A percentile compares a stretch with the other conserved stretches of the same genome.
Conservation (phyloP, 495 filamentous ascomycete genomes). For the Chaetomium tenue region DNA sequence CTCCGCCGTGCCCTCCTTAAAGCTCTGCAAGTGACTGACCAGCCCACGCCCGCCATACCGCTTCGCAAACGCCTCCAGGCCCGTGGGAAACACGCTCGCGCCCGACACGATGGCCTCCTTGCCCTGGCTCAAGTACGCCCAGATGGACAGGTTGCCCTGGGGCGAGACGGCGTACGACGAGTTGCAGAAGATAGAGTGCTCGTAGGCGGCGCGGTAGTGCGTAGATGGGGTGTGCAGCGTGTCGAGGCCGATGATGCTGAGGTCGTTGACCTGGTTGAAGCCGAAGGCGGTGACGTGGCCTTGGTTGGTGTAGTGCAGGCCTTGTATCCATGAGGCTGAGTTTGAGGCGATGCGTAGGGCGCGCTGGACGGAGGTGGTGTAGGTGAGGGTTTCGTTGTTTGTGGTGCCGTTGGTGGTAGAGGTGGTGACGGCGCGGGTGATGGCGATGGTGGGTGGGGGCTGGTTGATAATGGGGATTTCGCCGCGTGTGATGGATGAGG, state of each 20-base stretch:
- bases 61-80: conserved; percentile 50
- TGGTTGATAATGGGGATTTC: conserved; percentile 33
- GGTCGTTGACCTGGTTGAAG: conserved; percentile 59
- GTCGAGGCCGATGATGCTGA: conserved; percentile 60
- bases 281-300: conserved; percentile 60
- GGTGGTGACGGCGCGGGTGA: conserved; percentile 42
- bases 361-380: conserved; percentile 58
- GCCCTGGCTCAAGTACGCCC: conserved; percentile 58
- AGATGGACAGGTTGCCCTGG: conserved; percentile 57
- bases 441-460: conserved; percentile 31
- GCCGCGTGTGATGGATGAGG: conserved; percentile 53
- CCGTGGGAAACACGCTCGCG: conserved; percentile 59
- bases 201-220: conserved; percentile 49
- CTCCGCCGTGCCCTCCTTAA: conserved; percentile 55
- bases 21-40: conserved; percentile 48
- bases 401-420: conserved; percentile 49
- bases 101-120: conserved; percentile 55
- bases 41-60: conserved; percentile 22
- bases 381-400: conserved; percentile 60
- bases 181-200: conserved; percentile 64
- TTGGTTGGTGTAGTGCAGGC: conserved; percentile 56
- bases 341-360: conserved; percentile 56
- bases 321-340: conserved; percentile 61
- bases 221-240: conserved; percentile 34
- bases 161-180: conserved; percentile 48